Conservation (phyloP, 768 basidiomycete species). For the Hygrophoropsis aurantiaca region DNA sequence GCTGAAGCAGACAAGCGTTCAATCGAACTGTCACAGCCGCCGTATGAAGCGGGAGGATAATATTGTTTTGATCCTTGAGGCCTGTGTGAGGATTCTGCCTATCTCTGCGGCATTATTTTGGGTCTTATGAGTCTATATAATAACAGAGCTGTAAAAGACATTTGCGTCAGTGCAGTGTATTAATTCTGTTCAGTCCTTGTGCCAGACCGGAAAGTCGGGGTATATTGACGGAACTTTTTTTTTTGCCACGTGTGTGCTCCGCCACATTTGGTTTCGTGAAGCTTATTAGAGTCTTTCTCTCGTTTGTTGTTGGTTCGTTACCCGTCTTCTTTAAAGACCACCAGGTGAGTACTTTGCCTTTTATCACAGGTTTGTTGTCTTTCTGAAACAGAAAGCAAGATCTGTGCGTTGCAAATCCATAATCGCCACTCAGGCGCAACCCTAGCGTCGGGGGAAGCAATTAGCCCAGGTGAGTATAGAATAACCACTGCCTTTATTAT, state of each 20-base stretch:
- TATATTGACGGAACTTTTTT: neutral
- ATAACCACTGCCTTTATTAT: neutral
- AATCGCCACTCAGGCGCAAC: slow-evolving; percentile 6
- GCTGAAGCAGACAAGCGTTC: slow-evolving; percentile 9
- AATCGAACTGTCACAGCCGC: no score
- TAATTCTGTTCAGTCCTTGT: no score
- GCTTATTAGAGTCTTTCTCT: slow-evolving; percentile 13
- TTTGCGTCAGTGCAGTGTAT: no score
- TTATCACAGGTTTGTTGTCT: neutral
- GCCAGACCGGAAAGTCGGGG: no score
- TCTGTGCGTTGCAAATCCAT: neutral
- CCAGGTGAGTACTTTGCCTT: slow-evolving; percentile 4
- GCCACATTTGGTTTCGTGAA: slow-evolving; percentile 14
- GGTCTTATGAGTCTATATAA: slow-evolving; percentile 23
- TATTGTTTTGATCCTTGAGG: slow-evolving; percentile 18
- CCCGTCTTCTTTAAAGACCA: slow-evolving; percentile 1
- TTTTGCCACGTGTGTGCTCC: slow-evolving; percentile 14
- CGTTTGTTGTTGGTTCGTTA: slow-evolving; percentile 8
- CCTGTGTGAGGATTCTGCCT: slow-evolving; percentile 6
- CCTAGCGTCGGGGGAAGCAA: slow-evolving; percentile 8
- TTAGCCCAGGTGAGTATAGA: slow-evolving; percentile 10
- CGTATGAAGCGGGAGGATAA: no score
- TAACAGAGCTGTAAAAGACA: neutral
- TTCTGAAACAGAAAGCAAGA: neutral
- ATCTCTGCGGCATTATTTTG: no score